Evolutionary conservation across 345 rosid genomes (phyloP).

Genomic region (Lepidium aucheri): DNA sequence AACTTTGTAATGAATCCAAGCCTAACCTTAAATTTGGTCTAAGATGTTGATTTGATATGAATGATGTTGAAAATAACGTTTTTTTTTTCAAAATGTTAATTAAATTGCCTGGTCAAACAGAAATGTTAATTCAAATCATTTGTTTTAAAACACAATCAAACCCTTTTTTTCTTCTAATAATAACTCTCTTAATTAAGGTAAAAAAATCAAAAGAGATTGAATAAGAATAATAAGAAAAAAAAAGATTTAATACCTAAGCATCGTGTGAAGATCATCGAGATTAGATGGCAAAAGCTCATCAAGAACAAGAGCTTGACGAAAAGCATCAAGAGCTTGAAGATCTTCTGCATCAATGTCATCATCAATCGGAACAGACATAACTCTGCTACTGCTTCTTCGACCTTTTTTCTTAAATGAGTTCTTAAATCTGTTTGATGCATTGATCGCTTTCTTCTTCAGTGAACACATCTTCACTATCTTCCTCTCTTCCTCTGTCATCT

Average conservation of each 20-base stretch:
- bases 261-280: conserved; percentile 76
- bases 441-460: conserved; percentile 69
- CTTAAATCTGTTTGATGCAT: conserved; percentile 71
- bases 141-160: background rate
- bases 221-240: background rate
- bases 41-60: background rate
- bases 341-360: conserved; percentile 68
- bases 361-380: conserved; percentile 55
- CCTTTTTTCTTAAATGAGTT: conserved; percentile 60
- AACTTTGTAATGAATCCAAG: background rate
- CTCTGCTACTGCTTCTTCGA: conserved; percentile 53
- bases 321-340: conserved; percentile 69
- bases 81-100: background rate
- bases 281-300: conserved; percentile 76
- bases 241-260: conserved; percentile 48
- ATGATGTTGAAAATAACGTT: background rate
- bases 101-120: background rate
- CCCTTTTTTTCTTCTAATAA: background rate
- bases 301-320: conserved; percentile 78
- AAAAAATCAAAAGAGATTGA: background rate
- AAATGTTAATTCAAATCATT: no score
- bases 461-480: conserved; percentile 63
- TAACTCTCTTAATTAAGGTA: background rate
- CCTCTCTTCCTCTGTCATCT: conserved; percentile 61
- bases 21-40: background rate